Base-by-base conservation (phyloP, 768 basidiomycete genomes). In the Russula abietina region DNA sequence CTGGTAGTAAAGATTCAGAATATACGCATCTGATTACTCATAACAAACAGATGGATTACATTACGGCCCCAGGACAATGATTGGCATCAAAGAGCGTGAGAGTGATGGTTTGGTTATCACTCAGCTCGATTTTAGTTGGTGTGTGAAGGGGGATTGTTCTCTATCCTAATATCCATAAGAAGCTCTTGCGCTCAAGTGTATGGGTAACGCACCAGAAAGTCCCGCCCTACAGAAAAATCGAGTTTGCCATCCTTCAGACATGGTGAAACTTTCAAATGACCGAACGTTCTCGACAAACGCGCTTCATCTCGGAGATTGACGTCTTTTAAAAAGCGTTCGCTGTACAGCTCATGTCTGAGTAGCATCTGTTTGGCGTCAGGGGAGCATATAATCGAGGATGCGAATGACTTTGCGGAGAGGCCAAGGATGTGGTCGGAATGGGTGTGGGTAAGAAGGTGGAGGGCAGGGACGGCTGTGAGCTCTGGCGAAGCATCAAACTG, bases 51-150 rank as follows among this genome's bases (percentile, higher is more conserved):
- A 46, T 26, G 10, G 74, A 85, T 30, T 69, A 93, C 94, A 98
- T 96, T 46, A 93, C 87, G 0, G 93, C 88, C 0, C 95, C 95
- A 12, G 93, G 95, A 71, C 94, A 97, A 72, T 98, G 95, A 70
- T 97, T 97, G 0, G 95, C 95, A 69, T 95, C 91, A 9, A 97
- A 73, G 11, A 89, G 79, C 0, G 93, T 95, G 60, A 97, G 79
- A 0, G 79, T 85, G 11, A 96, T 87, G 4, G 71, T 72, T 67
- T 86, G 82, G 9, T 75, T 75, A 26, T 80, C 75, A 4, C 78
- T 80, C 19, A 95, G 71, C 39, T 85, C 82, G 33, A 87, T 77
- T 36, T 71, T 61, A 0, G 83, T 88, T 0, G 93, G 91, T 3
- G 79, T 80, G 61, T 92, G 79, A 57, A 89, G 69, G 0, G 84